These are phyloP conservation scores for Gastrodia elata DNA, from an alignment of 106 monocot genomes.

Conservation along the genomic window DNA sequence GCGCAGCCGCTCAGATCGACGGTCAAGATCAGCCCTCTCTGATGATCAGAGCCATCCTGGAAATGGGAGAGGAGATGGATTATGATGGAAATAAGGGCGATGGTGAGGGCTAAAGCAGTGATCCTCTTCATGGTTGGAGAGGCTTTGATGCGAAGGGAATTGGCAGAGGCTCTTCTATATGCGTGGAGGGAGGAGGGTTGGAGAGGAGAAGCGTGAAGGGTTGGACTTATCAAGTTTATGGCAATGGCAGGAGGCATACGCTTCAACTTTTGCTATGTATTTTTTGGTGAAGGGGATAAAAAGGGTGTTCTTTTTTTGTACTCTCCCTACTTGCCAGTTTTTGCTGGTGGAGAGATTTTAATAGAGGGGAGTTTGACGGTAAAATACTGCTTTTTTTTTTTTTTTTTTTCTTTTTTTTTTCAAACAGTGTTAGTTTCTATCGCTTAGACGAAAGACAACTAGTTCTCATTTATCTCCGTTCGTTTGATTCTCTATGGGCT, in stretches of 20 bases:
- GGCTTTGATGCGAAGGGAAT: not conserved
- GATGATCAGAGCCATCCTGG: slow-evolving; percentile 14
- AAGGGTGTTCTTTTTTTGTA: not conserved
- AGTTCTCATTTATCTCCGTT: too few species aligned
- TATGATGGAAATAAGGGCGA: slow-evolving; percentile 39
- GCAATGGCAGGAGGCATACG: not conserved
- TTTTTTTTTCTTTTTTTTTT: too few species aligned
- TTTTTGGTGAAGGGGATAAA: not conserved
- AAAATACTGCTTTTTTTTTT: too few species aligned
- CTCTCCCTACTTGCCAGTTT: not conserved
- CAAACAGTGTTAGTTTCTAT: too few species aligned
- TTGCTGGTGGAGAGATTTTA: too few species aligned
- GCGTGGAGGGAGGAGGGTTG: not conserved
- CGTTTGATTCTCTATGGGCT: too few species aligned
- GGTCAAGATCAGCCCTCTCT: slow-evolving; percentile 29
- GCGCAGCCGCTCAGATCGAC: slow-evolving; percentile 58
- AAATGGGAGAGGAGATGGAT: slow-evolving; percentile 18
- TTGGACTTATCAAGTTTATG: not conserved
- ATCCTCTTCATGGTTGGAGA: not conserved
- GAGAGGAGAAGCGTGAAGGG: not conserved
- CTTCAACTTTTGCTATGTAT: not conserved
- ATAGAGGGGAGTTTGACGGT: not conserved
- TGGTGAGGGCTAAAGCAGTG: slow-evolving; percentile 23
- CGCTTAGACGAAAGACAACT: too few species aligned
- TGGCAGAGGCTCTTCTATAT: not conserved